These are phyloP conservation scores for Solanum arcanum DNA, from an alignment of 257 asterid species.

Conservation along the genomic window DNA sequence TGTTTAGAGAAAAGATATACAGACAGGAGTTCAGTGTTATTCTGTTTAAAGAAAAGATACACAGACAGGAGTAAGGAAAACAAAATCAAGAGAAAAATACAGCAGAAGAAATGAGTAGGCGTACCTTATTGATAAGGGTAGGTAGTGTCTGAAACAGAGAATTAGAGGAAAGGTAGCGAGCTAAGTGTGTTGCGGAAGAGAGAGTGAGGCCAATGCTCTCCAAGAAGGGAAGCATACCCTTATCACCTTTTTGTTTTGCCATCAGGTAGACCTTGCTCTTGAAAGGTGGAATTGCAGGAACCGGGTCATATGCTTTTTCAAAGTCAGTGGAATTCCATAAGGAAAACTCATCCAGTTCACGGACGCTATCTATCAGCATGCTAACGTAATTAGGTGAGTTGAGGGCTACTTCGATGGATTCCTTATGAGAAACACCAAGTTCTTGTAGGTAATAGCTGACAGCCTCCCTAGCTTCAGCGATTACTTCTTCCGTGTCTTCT, in stretches of 20 bases:
- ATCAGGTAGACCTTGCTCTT: slow-evolving; percentile 40
- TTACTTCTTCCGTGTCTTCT: slow-evolving; percentile 4
- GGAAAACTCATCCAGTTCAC: slow-evolving; percentile 55
- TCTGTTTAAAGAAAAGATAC: too few species aligned
- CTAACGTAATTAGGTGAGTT: slow-evolving; percentile 54
- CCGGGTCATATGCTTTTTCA: neutral
- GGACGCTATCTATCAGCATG: slow-evolving; percentile 57
- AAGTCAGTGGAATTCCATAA: slow-evolving; percentile 32
- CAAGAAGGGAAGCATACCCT: slow-evolving; percentile 67
- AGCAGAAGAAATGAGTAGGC: neutral
- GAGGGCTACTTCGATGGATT: slow-evolving; percentile 41
- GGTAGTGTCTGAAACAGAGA: slow-evolving; percentile 34
- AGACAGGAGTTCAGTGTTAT: too few species aligned
- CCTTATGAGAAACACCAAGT: slow-evolving; percentile 45
- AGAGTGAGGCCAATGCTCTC: slow-evolving; percentile 82
- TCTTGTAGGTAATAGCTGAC: slow-evolving; percentile 42
- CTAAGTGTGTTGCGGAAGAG: slow-evolving; percentile 64
- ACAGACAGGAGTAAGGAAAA: neutral
- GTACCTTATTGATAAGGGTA: slow-evolving; percentile 49
- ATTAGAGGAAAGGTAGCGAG: slow-evolving; percentile 45
- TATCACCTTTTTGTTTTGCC: slow-evolving; percentile 80
- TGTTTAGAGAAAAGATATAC: too few species aligned
- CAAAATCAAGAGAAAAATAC: neutral
- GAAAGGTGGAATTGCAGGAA: slow-evolving; percentile 7
- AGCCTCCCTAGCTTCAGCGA: slow-evolving; percentile 47